Evolutionary conservation across 305 asterid species (phyloP), one percentile per base, ranked within the genome.

Genomic region (Solanum hybrid): DNA sequence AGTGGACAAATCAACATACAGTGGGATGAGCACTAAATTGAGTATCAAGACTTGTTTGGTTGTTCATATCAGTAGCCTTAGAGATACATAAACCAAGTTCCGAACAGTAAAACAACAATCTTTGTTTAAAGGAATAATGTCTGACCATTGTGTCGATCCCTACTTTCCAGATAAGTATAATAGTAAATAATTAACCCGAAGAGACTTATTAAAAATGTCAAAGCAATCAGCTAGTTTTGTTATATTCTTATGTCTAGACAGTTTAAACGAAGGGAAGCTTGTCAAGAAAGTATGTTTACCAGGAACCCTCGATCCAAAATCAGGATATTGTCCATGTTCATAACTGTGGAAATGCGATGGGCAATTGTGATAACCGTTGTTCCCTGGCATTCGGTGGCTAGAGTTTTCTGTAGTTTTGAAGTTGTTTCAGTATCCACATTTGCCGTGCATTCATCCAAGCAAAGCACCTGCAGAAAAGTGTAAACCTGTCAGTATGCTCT

Each of bases 401-500:
- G 94, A 10, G 95, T 95, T 77, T 91, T 93, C 94, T 96, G 98
- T 87, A 97, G 98, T 92, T 91, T 97, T 20, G 97, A 92, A 89
- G 98, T 95, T 78, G 99, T 97, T 91, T 94, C 99, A 80, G 95
- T 94, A 77, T 97, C 99, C 87, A 97, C 94, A 81, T 93, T 96
- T 18, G 99, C 99, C 0, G 98, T 97, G 92, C 99, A 97, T 89
- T 97, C 99, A n/a, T 97, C 99, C 93, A 97, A 93, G 92, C 98
- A 96, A 10, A 97, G 95, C 24, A 97, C 95, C 99, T 96, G 94
- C 90, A 88, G 80, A 20, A 89, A 39, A 89, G 89, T 42, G 36
- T 37, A 20, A 22, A n/a, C 28, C 57, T 90, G 61, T 86, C 33
- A 61, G 37, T 57, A 22, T 64, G n/a, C 64, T 33, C 69, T 71